Percentiles rank a stretch among this genome's conserved stretches.
phyloP scores from a whole-genome alignment of 768 basidiomycete species.

The Podaxis sp. region DNA sequence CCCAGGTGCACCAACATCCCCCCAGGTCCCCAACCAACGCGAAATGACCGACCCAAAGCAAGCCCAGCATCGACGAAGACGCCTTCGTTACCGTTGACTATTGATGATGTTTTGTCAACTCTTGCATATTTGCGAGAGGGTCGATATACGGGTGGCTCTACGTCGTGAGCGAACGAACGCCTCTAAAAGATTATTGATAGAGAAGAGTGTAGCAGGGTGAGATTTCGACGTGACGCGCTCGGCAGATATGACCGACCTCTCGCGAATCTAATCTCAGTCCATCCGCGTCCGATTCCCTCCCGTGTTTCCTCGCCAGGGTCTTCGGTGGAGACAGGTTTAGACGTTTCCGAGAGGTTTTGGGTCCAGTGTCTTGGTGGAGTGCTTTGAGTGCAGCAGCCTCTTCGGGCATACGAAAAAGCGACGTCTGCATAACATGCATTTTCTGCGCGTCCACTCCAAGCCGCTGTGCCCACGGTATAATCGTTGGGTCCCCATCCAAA shows the following conservation, averaged over 20 bases:
- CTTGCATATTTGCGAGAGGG: slow-evolving; percentile 82
- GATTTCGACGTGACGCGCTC: slow-evolving; percentile 5
- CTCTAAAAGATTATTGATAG: slow-evolving; percentile 43
- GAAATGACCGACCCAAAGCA: slow-evolving; percentile 82
- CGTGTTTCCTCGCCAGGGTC: slow-evolving; percentile 63
- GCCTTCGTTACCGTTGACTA: slow-evolving; percentile 63
- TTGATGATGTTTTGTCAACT: slow-evolving; percentile 67
- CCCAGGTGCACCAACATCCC: slow-evolving; percentile 78
- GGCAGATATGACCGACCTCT: slow-evolving; percentile 45
- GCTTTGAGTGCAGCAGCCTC: slow-evolving; percentile 66
- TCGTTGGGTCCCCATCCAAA: slow-evolving; percentile 40
- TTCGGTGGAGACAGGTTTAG: slow-evolving; percentile 36
- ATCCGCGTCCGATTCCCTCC: slow-evolving; percentile 77
- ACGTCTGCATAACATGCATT: slow-evolving; percentile 93
- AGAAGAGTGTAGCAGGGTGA: slow-evolving; percentile 7
- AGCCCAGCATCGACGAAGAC: slow-evolving; percentile 80
- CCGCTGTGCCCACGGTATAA: slow-evolving; percentile 72
- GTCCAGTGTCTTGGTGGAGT: slow-evolving; percentile 39
- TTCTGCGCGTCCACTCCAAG: slow-evolving; percentile 82
- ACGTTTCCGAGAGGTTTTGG: slow-evolving; percentile 29
- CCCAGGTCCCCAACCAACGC: slow-evolving; percentile 87
- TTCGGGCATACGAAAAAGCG: slow-evolving; percentile 77
- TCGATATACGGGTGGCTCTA: slow-evolving; percentile 63
- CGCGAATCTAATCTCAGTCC: slow-evolving; percentile 57
- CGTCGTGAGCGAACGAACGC: slow-evolving; percentile 74